Evolutionary conservation across 1,139 yeast genomes (phyloP).

Genomic region (Blastobotrys serpentis): DNA sequence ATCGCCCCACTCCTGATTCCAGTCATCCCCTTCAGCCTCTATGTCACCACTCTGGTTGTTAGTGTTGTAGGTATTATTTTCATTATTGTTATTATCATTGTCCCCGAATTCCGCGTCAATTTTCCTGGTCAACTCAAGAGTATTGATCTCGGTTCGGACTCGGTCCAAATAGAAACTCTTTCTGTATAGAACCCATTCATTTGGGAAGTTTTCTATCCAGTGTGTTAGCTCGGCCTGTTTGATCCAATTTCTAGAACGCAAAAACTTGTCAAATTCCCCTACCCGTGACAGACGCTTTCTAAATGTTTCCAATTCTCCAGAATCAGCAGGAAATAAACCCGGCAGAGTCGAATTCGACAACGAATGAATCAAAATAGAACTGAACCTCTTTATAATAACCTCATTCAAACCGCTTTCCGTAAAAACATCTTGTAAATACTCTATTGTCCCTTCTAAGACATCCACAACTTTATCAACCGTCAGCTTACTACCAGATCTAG

Average conservation of each 20-base stretch:
- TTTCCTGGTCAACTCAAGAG: slow-evolving; percentile 1
- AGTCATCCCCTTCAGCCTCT: slow-evolving; percentile 21
- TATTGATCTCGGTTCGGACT: slow-evolving; percentile 21
- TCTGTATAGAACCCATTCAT: slow-evolving; percentile 30
- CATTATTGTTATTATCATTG: neutral
- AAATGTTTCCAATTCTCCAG: slow-evolving; percentile 22
- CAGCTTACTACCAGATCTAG: neutral
- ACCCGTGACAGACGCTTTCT: slow-evolving; percentile 23
- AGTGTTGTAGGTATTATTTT: slow-evolving; percentile 1
- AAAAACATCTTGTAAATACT: slow-evolving; percentile 25
- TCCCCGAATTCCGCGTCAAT: slow-evolving; percentile 14
- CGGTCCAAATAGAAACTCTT: slow-evolving; percentile 25
- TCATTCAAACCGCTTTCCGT: slow-evolving; percentile 22
- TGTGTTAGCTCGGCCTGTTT: slow-evolving; percentile 27
- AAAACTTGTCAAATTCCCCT: slow-evolving; percentile 27
- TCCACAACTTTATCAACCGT: slow-evolving; percentile 17
- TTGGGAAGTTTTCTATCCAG: slow-evolving; percentile 27
- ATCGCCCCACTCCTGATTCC: slow-evolving; percentile 28
- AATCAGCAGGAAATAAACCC: slow-evolving; percentile 27
- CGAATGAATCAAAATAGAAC: slow-evolving; percentile 24
- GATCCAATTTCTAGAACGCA: slow-evolving; percentile 27
- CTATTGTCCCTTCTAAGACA: slow-evolving; percentile 22
- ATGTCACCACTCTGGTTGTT: neutral
- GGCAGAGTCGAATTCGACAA: slow-evolving; percentile 27
- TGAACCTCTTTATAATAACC: slow-evolving; percentile 27